Evolutionary conservation across 83 land plant species (phyloP).

Genomic region (Picea abies): DNA sequence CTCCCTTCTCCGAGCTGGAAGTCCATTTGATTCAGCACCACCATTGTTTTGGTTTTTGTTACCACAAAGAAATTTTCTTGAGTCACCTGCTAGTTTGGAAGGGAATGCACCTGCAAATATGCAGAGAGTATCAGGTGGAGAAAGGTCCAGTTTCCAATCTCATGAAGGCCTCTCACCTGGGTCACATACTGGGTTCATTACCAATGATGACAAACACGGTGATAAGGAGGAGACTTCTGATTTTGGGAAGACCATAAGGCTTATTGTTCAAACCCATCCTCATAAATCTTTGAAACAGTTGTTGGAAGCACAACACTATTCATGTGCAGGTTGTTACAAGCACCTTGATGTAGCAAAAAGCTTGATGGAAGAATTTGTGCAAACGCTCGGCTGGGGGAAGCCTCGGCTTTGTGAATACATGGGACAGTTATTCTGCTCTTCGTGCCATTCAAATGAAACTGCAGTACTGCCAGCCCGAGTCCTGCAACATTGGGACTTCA

Average conservation of each 20-base stretch:
- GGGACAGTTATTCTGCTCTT: slow-evolving; percentile 81
- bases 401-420: slow-evolving; percentile 96
- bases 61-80: slow-evolving; percentile 30
- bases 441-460: slow-evolving; percentile 89
- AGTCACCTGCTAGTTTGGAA: slow-evolving; percentile 22
- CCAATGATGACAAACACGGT: slow-evolving; percentile 6
- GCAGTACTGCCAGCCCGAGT: slow-evolving; percentile 93
- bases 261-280: slow-evolving; percentile 63
- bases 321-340: slow-evolving; percentile 91
- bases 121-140: background rate
- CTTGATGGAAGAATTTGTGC: slow-evolving; percentile 64
- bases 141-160: background rate
- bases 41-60: slow-evolving; percentile 73
- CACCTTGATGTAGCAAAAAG: slow-evolving; percentile 62
- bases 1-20: slow-evolving; percentile 63
- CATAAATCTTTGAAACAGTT: slow-evolving; percentile 70
- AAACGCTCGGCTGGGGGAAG: slow-evolving; percentile 78
- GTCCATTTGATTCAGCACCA: slow-evolving; percentile 47
- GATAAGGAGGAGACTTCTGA: slow-evolving; percentile 22
- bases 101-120: slow-evolving; percentile 14
- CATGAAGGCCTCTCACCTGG: slow-evolving; percentile 1
- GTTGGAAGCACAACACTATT: slow-evolving; percentile 71
- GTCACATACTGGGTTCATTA: slow-evolving; percentile 9
- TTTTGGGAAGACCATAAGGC: slow-evolving; percentile 79
- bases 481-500: slow-evolving; percentile 91